phyloP scores from a whole-genome alignment of 2,329 filamentous ascomycete species.

The Lithohypha guttulata region DNA sequence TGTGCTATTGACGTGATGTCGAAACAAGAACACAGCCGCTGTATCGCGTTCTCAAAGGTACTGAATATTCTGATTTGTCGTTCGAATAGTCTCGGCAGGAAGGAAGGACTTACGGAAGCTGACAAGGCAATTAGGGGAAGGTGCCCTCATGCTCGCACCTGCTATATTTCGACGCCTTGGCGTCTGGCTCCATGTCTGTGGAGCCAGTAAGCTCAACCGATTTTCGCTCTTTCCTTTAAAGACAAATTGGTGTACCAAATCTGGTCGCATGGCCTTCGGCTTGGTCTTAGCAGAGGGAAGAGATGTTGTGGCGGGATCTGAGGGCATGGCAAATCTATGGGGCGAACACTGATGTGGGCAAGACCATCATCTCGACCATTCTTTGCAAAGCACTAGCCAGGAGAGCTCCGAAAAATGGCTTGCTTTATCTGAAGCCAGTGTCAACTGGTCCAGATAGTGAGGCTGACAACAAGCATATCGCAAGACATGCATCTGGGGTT shows the following conservation, averaged over 20 bases:
- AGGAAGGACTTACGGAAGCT: too few relatives aligned
- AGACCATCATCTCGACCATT: constrained; percentile 68
- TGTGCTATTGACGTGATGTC: too few relatives aligned
- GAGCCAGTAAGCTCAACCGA: background rate
- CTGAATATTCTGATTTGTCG: too few relatives aligned
- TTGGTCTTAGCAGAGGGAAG: constrained; percentile 1
- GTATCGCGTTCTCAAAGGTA: too few relatives aligned
- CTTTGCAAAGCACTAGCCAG: constrained; percentile 53
- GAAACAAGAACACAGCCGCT: too few relatives aligned
- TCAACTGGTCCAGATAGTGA: constrained; percentile 63
- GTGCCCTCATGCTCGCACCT: too few relatives aligned
- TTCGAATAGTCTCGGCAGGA: too few relatives aligned
- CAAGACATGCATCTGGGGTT: constrained; percentile 45
- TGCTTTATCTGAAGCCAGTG: constrained; percentile 67
- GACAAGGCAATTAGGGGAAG: too few relatives aligned
- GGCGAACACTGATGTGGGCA: constrained; percentile 75
- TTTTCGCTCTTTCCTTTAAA: too few relatives aligned
- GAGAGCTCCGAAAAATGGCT: constrained; percentile 32
- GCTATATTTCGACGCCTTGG: too few relatives aligned
- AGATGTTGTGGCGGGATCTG: constrained; percentile 49
- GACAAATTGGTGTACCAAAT: too few relatives aligned
- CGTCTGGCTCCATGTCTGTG: too few relatives aligned
- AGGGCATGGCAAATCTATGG: constrained; percentile 67
- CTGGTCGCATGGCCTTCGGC: constrained; percentile 1
- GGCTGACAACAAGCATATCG: constrained; percentile 59